Conservation (phyloP, 2,329 filamentous ascomycete species). For the Ophiocordyceps camponoti-floridani region DNA sequence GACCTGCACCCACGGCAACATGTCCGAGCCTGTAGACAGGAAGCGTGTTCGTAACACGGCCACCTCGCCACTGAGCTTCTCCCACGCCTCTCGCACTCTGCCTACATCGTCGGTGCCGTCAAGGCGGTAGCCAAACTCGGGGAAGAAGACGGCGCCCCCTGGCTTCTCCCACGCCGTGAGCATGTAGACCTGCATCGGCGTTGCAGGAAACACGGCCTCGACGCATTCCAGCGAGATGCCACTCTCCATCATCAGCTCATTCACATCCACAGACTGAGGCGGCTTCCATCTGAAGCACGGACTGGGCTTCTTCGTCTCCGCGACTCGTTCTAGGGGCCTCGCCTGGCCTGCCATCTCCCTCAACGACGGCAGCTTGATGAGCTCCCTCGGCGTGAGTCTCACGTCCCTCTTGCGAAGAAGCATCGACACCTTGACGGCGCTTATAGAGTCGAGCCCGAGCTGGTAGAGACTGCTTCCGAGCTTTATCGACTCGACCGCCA, state of each 20-base stretch:
- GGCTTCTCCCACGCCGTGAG: constrained; percentile 58
- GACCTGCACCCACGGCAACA: constrained; percentile 44
- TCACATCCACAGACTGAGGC: constrained; percentile 19
- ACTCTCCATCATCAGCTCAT: constrained; percentile 17
- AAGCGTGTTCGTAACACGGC: constrained; percentile 56
- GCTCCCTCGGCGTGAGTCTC: constrained; percentile 47
- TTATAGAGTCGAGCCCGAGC: constrained; percentile 81
- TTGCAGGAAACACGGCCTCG: constrained; percentile 45
- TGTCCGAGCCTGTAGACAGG: constrained; percentile 25
- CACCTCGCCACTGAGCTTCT: constrained; percentile 29
- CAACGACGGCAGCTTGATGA: constrained; percentile 50
- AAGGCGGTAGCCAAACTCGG: constrained; percentile 48
- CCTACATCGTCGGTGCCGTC: constrained; percentile 16
- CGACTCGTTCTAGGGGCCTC: background rate
- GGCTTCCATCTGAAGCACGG: constrained; percentile 7
- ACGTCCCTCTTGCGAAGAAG: constrained; percentile 48
- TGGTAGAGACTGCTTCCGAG: constrained; percentile 56
- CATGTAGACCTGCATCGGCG: constrained; percentile 68
- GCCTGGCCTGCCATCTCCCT: constrained; percentile 35
- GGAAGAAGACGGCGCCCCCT: constrained; percentile 50
- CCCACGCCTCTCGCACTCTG: constrained; percentile 42
- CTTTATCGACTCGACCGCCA: constrained; percentile 38
- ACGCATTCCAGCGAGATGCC: constrained; percentile 26
- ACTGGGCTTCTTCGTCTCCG: background rate
- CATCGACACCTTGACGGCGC: constrained; percentile 65